Evolutionary conservation across 177 flowering plant species (phyloP).

Genomic region (Vitis hybrid): DNA sequence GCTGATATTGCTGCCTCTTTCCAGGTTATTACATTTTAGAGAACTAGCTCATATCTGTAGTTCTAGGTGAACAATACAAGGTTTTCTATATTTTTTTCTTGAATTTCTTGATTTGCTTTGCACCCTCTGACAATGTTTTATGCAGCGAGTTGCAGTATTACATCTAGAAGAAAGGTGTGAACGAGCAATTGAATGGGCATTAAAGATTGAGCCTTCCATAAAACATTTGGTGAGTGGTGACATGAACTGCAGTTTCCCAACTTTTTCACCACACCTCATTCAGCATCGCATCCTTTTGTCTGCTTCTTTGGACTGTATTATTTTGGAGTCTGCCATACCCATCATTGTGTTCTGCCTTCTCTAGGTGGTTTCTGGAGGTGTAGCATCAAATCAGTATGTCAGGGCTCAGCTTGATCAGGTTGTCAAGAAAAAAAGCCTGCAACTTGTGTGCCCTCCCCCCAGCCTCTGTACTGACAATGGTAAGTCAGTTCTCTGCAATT

Average conservation of each 20-base stretch:
- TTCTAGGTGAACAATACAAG: no score
- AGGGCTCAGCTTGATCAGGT: slow-evolving; percentile 68
- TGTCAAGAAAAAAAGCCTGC: slow-evolving; percentile 53
- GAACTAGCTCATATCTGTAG: no score
- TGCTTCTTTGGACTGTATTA: background rate
- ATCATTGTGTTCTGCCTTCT: slow-evolving; percentile 8
- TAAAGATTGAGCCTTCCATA: slow-evolving; percentile 77
- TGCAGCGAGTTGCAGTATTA: slow-evolving; percentile 91
- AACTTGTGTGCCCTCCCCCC: slow-evolving; percentile 94
- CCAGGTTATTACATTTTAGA: slow-evolving; percentile 50
- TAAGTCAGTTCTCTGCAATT: slow-evolving; percentile 20
- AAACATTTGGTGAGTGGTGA: slow-evolving; percentile 53
- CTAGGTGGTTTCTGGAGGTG: slow-evolving; percentile 96
- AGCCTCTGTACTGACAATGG: slow-evolving; percentile 96
- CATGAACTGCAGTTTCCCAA: slow-evolving; percentile 2
- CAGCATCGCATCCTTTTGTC: background rate
- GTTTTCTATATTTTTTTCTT: background rate
- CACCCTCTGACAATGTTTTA: background rate
- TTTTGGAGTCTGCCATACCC: background rate
- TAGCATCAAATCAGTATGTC: slow-evolving; percentile 91
- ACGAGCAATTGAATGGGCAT: slow-evolving; percentile 93
- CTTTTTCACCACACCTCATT: background rate
- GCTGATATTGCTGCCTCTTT: slow-evolving; percentile 98
- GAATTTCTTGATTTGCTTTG: background rate
- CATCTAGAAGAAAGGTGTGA: slow-evolving; percentile 95